Conservation (phyloP, 257 asterid genomes). For the Solanum appendiculatum region DNA sequence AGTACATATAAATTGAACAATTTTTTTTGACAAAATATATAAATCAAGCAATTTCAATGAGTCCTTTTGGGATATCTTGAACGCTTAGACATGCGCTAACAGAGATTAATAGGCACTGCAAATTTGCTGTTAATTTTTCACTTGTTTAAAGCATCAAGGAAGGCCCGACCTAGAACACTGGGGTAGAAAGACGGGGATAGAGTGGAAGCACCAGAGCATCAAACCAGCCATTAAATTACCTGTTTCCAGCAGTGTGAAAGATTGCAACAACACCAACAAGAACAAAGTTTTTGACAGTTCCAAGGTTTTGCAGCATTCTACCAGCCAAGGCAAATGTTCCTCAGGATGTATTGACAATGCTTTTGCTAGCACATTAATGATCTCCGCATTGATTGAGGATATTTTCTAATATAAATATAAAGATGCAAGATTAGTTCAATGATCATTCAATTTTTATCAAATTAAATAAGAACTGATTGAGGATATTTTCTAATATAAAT, state of each 20-base stretch:
- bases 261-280: conserved; percentile 57
- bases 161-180: neutral
- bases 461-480: conserved; percentile 19
- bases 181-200: neutral
- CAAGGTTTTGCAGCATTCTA: conserved; percentile 49
- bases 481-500: too few relatives aligned
- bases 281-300: conserved; percentile 59
- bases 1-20: neutral
- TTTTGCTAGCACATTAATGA: conserved; percentile 49
- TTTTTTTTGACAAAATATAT: neutral
- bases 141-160: neutral
- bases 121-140: neutral
- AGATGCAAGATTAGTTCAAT: neutral
- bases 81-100: neutral
- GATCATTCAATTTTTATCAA: neutral
- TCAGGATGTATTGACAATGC: conserved; percentile 29
- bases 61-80: neutral
- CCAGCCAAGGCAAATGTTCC: conserved; percentile 61
- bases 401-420: too few relatives aligned
- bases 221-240: conserved; percentile 31
- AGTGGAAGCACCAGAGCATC: neutral
- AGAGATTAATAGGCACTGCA: neutral
- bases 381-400: conserved; percentile 46
- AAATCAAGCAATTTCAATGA: neutral
- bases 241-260: conserved; percentile 37